Conservation (phyloP, 1,284 basidiomycete genomes). For the Irpex sp. region DNA sequence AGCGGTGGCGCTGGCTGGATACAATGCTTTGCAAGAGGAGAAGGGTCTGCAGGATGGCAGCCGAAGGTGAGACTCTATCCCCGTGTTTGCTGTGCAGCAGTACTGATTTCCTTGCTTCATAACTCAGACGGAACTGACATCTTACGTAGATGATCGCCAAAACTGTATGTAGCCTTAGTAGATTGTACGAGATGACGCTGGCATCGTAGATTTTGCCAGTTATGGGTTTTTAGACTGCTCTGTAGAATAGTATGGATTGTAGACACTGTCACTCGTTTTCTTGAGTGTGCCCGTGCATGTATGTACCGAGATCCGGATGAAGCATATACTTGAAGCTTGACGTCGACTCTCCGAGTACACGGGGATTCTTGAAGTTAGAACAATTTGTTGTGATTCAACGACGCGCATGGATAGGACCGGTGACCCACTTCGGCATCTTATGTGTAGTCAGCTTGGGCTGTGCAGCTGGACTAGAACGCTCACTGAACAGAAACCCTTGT, state of each 20-base stretch:
- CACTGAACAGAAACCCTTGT: too few species aligned
- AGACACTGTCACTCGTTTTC: background rate
- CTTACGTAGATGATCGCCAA: background rate
- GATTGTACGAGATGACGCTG: background rate
- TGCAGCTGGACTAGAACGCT: background rate
- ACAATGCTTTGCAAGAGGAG: background rate
- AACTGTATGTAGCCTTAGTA: background rate
- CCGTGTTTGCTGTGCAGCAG: background rate
- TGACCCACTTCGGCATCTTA: background rate
- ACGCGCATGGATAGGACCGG: background rate
- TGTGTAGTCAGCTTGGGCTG: background rate
- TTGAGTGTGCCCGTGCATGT: background rate
- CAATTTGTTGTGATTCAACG: background rate
- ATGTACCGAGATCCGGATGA: background rate
- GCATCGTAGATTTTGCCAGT: background rate
- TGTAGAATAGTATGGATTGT: background rate
- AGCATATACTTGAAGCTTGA: background rate
- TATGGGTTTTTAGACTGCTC: background rate
- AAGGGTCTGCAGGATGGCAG: background rate
- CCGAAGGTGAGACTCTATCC: background rate
- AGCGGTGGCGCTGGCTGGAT: conserved; percentile 1
- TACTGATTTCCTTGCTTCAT: background rate
- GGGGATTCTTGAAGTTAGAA: background rate
- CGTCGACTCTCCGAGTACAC: background rate
- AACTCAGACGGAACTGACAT: background rate